Base-by-base conservation (phyloP, 208 protist genomes). In the Hexamita inflata region DNA sequence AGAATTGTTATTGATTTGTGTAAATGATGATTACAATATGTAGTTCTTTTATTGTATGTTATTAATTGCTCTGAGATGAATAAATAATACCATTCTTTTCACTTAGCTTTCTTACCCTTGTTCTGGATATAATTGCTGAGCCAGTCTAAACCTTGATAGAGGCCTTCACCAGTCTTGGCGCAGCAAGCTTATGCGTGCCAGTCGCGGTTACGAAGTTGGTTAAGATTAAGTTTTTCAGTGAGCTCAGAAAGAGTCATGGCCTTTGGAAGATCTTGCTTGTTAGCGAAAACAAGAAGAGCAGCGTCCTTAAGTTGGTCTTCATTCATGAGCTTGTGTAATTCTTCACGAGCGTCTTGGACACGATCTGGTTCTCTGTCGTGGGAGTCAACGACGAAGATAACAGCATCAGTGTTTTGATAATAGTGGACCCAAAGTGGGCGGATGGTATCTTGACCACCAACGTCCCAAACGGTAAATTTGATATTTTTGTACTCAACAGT, bases 231-330 rank as follows among this genome's bases (percentile, higher is more conserved):
- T 9, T 89, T 49, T 67, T 93, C 86, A 19, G 83, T 85, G 28
- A 92, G 68, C 68, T 92, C 89, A 35, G 83, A 77, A 35, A 85
- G 77, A 1, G 79, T 87, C 78, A 91, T 88, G 0, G 91, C 88
- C 0, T 82, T 84, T 0, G 86, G 66, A 15, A 92, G 59, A 80
- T 94, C 91, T 82, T 98, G 92, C 85, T 98, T 98, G 90, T 98
- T 98, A n/a, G 94, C 94, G 73, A 96, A 97, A 7, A 97, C 91
- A 2, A 98, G 88, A 15, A 98, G 81, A 7, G 89, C 80, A 9
- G 92, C 91, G 74, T 96, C 92, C 65, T 90, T 84, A 26, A 98
- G 89, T 81, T 97, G 92, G 66, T 96, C 92, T 81, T 97, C 93
- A 9, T 84, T 79, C n/a, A 97, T 77, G 88, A 98, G 92, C 76